Conservation (phyloP, 2,329 filamentous ascomycete genomes). For the Colletotrichum brevisporum region DNA sequence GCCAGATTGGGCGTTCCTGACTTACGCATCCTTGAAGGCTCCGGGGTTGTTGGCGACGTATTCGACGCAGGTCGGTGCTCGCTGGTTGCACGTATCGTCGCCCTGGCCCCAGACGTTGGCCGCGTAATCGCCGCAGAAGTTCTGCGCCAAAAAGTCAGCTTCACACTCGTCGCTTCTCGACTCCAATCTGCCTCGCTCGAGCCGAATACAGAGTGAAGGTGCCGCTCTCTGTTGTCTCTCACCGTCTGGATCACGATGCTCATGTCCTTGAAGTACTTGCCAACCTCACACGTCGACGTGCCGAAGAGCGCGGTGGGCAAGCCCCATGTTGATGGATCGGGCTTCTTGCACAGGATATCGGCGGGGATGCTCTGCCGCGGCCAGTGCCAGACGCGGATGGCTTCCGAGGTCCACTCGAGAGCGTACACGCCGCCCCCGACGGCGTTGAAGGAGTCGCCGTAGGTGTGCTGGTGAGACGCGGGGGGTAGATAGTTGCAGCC, state of each 20-base stretch:
- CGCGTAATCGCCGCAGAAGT: conserved; percentile 86
- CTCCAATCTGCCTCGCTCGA: background rate
- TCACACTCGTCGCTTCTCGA: background rate
- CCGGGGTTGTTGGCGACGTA: conserved; percentile 62
- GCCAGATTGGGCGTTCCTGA: background rate
- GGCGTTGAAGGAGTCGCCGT: conserved; percentile 77
- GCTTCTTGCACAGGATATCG: conserved; percentile 72
- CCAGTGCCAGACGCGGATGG: conserved; percentile 85
- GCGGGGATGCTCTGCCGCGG: conserved; percentile 73
- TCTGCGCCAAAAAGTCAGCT: conserved; percentile 48
- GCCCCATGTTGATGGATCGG: conserved; percentile 78
- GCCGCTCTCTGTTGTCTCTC: conserved; percentile 26
- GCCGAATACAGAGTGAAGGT: background rate
- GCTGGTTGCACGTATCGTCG: conserved; percentile 53
- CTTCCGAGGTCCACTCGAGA: conserved; percentile 77
- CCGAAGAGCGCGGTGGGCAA: conserved; percentile 79
- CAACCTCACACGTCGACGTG: conserved; percentile 73
- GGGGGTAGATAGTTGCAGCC: conserved; percentile 62
- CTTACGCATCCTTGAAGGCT: conserved; percentile 57
- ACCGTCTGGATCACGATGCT: conserved; percentile 80
- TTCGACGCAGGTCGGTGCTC: conserved; percentile 61
- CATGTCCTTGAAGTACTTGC: conserved; percentile 76
- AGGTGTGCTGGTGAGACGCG: conserved; percentile 60
- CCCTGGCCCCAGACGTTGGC: conserved; percentile 59
- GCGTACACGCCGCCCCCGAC: conserved; percentile 78